phyloP scores from a whole-genome alignment of 148 eudicot genomes.

The Camellia japonica region DNA sequence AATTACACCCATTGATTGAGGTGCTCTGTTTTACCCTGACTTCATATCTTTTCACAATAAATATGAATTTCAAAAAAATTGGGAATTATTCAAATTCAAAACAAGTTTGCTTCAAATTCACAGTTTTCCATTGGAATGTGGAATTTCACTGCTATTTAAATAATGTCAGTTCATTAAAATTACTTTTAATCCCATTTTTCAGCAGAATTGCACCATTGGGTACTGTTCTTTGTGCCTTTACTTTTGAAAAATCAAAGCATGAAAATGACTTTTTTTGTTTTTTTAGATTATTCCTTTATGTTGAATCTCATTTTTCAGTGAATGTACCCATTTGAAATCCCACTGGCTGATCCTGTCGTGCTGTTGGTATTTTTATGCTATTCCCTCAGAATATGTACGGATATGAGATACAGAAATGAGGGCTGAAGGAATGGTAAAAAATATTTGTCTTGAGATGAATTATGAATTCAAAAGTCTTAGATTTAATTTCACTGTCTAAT shows the following conservation, averaged over 20 bases:
- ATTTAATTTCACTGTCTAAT: too few species aligned
- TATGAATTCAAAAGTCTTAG: too few species aligned
- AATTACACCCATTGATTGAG: background rate
- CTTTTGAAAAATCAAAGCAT: background rate
- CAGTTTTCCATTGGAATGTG: constrained; percentile 20
- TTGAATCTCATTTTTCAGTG: background rate
- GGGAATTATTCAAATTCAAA: constrained; percentile 14
- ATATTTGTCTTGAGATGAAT: too few species aligned
- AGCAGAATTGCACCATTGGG: too few species aligned
- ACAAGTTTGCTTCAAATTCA: constrained; percentile 15
- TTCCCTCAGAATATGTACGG: too few species aligned
- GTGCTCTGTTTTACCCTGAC: background rate
- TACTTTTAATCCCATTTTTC: background rate
- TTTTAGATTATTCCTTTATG: background rate
- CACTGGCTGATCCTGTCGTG: too few species aligned
- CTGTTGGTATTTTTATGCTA: too few species aligned
- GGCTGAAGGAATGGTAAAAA: too few species aligned
- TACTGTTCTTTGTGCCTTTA: background rate
- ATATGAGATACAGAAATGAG: too few species aligned
- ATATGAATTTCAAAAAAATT: background rate
- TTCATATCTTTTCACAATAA: background rate
- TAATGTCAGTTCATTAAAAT: background rate
- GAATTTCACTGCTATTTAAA: background rate
- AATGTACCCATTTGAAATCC: background rate
- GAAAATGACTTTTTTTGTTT: background rate